Evolutionary conservation across 352 stramenopile genomes (phyloP).

Genomic region (Pseudoperonospora humuli): DNA sequence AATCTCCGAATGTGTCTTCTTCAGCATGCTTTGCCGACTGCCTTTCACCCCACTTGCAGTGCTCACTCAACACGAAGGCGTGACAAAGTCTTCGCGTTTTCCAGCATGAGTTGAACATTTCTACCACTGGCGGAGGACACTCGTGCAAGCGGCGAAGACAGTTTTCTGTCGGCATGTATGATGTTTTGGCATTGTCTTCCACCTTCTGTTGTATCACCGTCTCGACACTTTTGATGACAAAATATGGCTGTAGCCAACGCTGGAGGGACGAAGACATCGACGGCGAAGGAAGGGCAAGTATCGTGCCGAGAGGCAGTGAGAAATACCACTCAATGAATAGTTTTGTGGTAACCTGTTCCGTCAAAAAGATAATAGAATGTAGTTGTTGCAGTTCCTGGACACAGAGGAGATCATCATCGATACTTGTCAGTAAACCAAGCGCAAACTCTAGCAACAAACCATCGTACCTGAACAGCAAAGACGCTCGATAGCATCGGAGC

Average conservation of each 20-base stretch:
- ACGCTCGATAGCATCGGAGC: conserved; percentile 68
- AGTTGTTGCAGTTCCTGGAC: conserved; percentile 52
- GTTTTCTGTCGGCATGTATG: conserved; percentile 21
- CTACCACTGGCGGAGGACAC: conserved; percentile 27
- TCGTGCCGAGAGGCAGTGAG: conserved; percentile 45
- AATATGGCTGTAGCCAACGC: conserved; percentile 62
- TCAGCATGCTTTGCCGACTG: conserved; percentile 62
- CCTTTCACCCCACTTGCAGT: conserved; percentile 56
- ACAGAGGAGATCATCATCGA: neutral
- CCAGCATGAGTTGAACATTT: conserved; percentile 59
- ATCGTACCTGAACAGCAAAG: conserved; percentile 66
- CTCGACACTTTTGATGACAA: conserved; percentile 32
- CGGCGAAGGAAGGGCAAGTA: conserved; percentile 54
- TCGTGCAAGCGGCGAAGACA: conserved; percentile 30
- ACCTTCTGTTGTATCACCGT: conserved; percentile 25
- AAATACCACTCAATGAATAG: conserved; percentile 84
- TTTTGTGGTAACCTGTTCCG: conserved; percentile 31
- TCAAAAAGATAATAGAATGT: conserved; percentile 53
- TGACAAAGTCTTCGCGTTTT: conserved; percentile 56
- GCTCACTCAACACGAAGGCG: conserved; percentile 59
- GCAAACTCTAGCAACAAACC: neutral
- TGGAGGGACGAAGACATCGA: conserved; percentile 67
- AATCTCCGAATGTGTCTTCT: conserved; percentile 66
- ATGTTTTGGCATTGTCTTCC: conserved; percentile 17
- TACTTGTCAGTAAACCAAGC: conserved; percentile 4